These are phyloP conservation scores for Chrysosporium keratinophilum DNA, from an alignment of 2,329 filamentous ascomycete species.

Conservation along the genomic window DNA sequence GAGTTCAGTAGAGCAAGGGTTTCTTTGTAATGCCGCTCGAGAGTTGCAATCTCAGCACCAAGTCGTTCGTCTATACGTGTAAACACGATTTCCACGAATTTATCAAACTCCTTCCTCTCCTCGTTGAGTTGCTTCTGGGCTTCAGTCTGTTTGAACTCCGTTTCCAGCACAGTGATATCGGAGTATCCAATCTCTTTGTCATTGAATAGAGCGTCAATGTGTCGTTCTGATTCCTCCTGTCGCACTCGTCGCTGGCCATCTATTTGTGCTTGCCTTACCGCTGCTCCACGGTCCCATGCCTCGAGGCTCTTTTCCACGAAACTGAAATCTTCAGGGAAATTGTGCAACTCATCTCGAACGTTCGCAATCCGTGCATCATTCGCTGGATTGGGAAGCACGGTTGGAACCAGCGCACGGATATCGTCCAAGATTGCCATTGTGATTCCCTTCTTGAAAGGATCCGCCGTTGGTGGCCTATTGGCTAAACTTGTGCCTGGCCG, in stretches of 20 bases:
- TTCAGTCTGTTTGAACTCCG: slow-evolving; percentile 46
- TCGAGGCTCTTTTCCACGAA: slow-evolving; percentile 35
- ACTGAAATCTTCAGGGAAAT: slow-evolving; percentile 33
- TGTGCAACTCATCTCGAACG: slow-evolving; percentile 26
- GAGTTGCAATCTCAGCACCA: slow-evolving; percentile 41
- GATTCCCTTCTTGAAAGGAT: slow-evolving; percentile 26
- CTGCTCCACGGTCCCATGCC: slow-evolving; percentile 40
- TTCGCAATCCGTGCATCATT: slow-evolving; percentile 27
- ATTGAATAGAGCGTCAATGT: slow-evolving; percentile 46
- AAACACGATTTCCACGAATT: slow-evolving; percentile 43
- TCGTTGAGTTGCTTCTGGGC: slow-evolving; percentile 43
- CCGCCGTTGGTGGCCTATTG: slow-evolving; percentile 23
- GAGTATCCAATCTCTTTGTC: slow-evolving; percentile 49
- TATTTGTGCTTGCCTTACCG: slow-evolving; percentile 35
- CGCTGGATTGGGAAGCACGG: slow-evolving; percentile 26
- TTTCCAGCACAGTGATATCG: slow-evolving; percentile 46
- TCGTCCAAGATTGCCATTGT: slow-evolving; percentile 24
- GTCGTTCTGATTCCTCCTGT: slow-evolving; percentile 43
- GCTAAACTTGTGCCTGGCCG: slow-evolving; percentile 21
- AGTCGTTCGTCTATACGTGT: slow-evolving; percentile 41
- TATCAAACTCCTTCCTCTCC: slow-evolving; percentile 43
- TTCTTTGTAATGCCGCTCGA: slow-evolving; percentile 40
- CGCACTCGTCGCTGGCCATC: slow-evolving; percentile 41
- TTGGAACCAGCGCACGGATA: slow-evolving; percentile 28
- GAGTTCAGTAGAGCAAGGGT: slow-evolving; percentile 34